Percentiles rank a stretch among this genome's conserved stretches.
Conservation (phyloP, 768 basidiomycete species). For the Leccinum broughii region DNA sequence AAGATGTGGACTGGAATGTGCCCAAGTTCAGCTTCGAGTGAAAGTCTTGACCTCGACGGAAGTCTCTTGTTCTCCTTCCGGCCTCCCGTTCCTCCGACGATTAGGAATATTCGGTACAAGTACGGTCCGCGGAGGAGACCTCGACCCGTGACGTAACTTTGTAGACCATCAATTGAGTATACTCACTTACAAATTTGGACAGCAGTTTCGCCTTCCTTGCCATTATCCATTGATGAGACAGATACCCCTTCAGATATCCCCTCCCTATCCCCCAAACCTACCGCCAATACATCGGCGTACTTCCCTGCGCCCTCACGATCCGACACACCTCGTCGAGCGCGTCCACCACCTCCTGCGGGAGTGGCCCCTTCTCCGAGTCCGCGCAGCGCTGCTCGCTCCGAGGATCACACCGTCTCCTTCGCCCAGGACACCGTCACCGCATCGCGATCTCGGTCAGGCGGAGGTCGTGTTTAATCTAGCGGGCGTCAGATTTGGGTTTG, state of each 20-base stretch:
- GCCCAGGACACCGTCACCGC: constrained; percentile 50
- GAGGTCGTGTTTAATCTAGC: constrained; percentile 40
- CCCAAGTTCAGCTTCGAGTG: too few species aligned
- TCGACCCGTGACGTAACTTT: background rate
- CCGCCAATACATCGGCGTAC: constrained; percentile 40
- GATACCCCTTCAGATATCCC: too few species aligned
- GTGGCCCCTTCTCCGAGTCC: constrained; percentile 52
- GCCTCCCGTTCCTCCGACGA: background rate
- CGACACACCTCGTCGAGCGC: constrained; percentile 51
- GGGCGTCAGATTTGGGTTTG: background rate
- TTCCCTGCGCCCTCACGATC: constrained; percentile 38
- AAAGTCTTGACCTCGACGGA: background rate
- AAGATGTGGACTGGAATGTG: background rate
- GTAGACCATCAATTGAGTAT: background rate
- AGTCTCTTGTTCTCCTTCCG: background rate
- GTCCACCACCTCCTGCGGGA: constrained; percentile 51
- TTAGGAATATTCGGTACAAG: background rate
- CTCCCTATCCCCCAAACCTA: too few species aligned
- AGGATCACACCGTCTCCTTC: constrained; percentile 47
- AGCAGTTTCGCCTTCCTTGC: background rate
- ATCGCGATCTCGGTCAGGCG: constrained; percentile 55
- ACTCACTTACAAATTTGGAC: background rate
- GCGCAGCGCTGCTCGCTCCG: constrained; percentile 44
- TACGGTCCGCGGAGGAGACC: background rate
- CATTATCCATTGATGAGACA: too few species aligned